Evolutionary conservation across 257 asterid genomes (phyloP), one percentile per base, ranked within the genome.

Genomic region (Avicennia marina): DNA sequence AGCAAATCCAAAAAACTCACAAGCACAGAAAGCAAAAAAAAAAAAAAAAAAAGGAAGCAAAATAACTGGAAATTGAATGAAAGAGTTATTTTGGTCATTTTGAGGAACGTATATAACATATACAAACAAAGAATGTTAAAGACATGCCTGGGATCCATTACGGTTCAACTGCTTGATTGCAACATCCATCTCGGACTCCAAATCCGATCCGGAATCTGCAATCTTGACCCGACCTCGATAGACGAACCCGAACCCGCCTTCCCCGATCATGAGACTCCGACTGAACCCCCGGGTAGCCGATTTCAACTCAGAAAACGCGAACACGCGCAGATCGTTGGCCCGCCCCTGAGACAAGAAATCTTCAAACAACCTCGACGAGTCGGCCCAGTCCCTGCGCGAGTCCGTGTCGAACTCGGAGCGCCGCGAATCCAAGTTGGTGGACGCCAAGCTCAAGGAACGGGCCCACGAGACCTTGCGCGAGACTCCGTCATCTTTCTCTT

Each of bases 211-310:
- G 7, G 54, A 38, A 56, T 54, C 75, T 43, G 25, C 17, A 0
- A 57, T 44, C 34, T 19, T 16, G 73, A 86, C 81, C 75, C 84
- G 57, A 11, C 95, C 98, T 64, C 72, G 64, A n/a, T 77, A 87
- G 7, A 89, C 98, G 60, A 81, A 77, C 24, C 98, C 98, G 71
- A 90, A 90, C 3, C 98, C 98, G 43, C 96, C 96, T 58, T 90
- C 98, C 4, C 98, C 98, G 49, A 90, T 79, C 78, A 82, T 17
- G 46, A 85, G 81, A 6, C 70, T 52, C 50, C 96, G 78, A 60
- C 75, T 79, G 71, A 90, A 90, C 47, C 94, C 87, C 9, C 81
- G 70, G 2, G 98, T 87, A 2, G 91, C 95, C 7, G 76, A 69
- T 71, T 87, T 90, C 24, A 90, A 81, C 71, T 90, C 96, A 0